Evolutionary conservation across 1,284 basidiomycete genomes (phyloP).

Genomic region (Apiotrichum gracile): DNA sequence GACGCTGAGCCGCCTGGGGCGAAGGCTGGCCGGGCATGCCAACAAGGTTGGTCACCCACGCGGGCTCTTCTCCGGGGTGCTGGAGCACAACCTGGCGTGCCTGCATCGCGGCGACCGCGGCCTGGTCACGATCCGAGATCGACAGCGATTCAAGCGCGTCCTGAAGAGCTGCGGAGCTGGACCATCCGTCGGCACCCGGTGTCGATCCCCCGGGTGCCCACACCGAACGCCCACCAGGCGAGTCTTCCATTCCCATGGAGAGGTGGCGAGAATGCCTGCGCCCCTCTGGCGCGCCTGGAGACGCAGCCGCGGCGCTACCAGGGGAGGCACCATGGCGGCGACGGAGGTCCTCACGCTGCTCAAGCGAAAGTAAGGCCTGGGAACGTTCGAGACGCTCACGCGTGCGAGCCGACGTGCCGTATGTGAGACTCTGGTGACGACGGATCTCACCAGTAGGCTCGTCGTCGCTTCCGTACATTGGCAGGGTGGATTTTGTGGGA

Average conservation of each 20-base stretch:
- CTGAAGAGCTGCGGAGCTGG: constrained; percentile 26
- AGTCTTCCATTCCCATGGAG: constrained; percentile 22
- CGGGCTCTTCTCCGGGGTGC: constrained; percentile 30
- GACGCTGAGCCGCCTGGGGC: constrained; percentile 17
- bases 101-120: not conserved
- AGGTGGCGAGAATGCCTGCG: constrained; percentile 12
- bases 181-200: constrained; percentile 34
- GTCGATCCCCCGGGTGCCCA: constrained; percentile 28
- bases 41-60: constrained; percentile 43
- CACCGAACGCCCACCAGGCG: constrained; percentile 37
- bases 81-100: not conserved
- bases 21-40: constrained; percentile 31
- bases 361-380: constrained; percentile 35
- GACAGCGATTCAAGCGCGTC: constrained; percentile 38
- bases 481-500: constrained; percentile 32
- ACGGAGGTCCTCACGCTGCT: constrained; percentile 35
- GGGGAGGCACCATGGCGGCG: constrained; percentile 17
- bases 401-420: constrained; percentile 32
- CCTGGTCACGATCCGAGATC: constrained; percentile 11
- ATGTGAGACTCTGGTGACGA: constrained; percentile 45
- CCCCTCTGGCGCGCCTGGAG: not conserved
- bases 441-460: constrained; percentile 29
- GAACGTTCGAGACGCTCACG: constrained; percentile 38
- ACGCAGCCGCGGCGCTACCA: constrained; percentile 5
- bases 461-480: constrained; percentile 18